Base-by-base conservation (phyloP, 192 early-diverging fungal genomes). In the Dimargaris xerosporica region DNA sequence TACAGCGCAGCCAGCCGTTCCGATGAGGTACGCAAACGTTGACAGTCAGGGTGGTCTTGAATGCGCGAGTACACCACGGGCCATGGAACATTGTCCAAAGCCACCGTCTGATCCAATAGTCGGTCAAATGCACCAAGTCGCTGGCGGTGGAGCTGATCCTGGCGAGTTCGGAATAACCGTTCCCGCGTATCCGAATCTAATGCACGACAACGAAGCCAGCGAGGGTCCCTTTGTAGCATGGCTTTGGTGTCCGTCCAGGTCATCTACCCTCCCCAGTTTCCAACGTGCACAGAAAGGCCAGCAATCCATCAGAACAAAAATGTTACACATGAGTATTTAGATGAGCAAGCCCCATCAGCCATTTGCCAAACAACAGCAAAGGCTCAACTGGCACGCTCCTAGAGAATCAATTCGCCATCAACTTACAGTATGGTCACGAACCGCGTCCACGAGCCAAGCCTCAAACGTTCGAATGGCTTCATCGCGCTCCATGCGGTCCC, bases 401-500 rank as follows among this genome's bases (percentile, higher is more conserved):
- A 39, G 34, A 39, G 34, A 7, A 39, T 7, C 34, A 39, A 39
- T 39, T 39, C 34, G 7, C 34, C 3, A 39, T 5, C 7, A 2
- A 39, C 34, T 39, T 39, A 39, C 34, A 12, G 52, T 53, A 53
- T 53, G 52, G 21, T 53, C 52, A 28, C 52, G 52, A 13, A 44
- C 41, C 28, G 5, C 17, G 58, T 60, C 58, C 5, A 60, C n/a
- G 4, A 60, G 42, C 58, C 58, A 60, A 19, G 42, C 41, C 26
- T 60, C 34, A 17, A 43, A 60, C 11, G 58, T 12, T 19, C 43
- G 58, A 21, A 19, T 17, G 39, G 43, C 43, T 17, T 41, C 58
- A 19, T 60, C 17, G n/a, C 34, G 58, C 39, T 44, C n/a, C n/a
- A 44, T 19, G 16, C 43, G 58, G 5, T 60, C 58, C 4, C 58